These are phyloP conservation scores for Epithele typhae DNA, from an alignment of 768 basidiomycete genomes.

Conservation along the genomic window DNA sequence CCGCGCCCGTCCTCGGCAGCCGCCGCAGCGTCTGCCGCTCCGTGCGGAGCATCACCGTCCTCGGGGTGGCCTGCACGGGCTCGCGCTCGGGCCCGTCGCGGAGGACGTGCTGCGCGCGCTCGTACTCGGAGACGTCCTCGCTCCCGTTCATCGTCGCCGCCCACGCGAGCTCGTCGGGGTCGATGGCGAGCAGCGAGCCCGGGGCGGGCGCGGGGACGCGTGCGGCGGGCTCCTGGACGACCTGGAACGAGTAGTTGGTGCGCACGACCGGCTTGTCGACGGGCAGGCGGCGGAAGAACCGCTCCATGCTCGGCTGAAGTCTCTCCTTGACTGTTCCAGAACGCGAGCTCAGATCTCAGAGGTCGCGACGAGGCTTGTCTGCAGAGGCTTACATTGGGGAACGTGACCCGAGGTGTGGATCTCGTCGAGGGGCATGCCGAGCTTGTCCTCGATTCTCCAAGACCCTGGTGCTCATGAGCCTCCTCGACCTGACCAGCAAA, in stretches of 20 bases:
- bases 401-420: slow-evolving; percentile 70
- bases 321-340: slow-evolving; percentile 36
- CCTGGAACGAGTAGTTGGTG: slow-evolving; percentile 58
- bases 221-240: slow-evolving; percentile 28
- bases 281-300: slow-evolving; percentile 64
- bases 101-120: slow-evolving; percentile 14
- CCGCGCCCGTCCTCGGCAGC: slow-evolving; percentile 56
- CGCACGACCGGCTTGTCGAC: slow-evolving; percentile 68
- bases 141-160: slow-evolving; percentile 47
- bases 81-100: neutral
- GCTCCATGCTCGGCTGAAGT: slow-evolving; percentile 60
- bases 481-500: neutral
- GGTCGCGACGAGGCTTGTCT: too few relatives aligned
- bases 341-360: neutral
- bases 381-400: slow-evolving; percentile 55
- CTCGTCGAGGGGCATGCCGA: slow-evolving; percentile 66
- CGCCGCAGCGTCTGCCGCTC: slow-evolving; percentile 67
- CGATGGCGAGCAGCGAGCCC: slow-evolving; percentile 30
- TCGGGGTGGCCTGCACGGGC: slow-evolving; percentile 9
- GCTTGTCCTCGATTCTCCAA: slow-evolving; percentile 75
- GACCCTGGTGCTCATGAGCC: slow-evolving; percentile 42
- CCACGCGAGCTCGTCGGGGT: slow-evolving; percentile 69
- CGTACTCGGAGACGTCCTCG: slow-evolving; percentile 37
- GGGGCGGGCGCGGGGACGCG: slow-evolving; percentile 5
- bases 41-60: slow-evolving; percentile 47